Evolutionary conservation across 192 early-diverging fungal genomes (phyloP).

Genomic region (Spizellomyces sp.): DNA sequence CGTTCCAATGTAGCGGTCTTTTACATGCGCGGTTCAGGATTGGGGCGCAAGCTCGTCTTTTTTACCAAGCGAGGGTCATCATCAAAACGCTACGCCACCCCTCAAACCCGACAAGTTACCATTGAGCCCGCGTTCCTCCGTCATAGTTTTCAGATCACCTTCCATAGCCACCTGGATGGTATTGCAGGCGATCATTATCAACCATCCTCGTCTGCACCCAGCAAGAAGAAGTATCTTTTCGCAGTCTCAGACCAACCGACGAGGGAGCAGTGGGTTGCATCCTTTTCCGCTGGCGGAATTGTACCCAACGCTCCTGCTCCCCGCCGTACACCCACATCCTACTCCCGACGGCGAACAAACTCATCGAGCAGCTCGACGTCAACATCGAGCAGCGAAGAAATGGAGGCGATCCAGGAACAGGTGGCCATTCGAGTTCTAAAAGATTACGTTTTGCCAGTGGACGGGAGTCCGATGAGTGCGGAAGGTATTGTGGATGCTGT

Average conservation of each 20-base stretch:
- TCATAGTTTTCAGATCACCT: constrained; percentile 63
- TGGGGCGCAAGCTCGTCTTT: constrained; percentile 65
- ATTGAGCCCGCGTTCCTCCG: constrained; percentile 68
- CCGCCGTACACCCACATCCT: constrained; percentile 1
- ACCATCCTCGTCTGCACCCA: neutral
- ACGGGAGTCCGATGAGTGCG: neutral
- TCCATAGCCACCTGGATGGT: constrained; percentile 25
- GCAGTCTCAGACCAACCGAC: constrained; percentile 27
- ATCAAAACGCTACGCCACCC: constrained; percentile 24
- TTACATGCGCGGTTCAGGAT: constrained; percentile 54
- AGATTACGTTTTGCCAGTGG: constrained; percentile 22
- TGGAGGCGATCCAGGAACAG: constrained; percentile 11
- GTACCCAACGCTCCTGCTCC: constrained; percentile 6
- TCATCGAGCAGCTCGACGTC: neutral
- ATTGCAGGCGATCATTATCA: neutral
- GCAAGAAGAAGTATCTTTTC: constrained; percentile 39
- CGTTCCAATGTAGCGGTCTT: constrained; percentile 52
- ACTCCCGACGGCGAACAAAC: neutral
- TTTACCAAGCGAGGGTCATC: constrained; percentile 58
- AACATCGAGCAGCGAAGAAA: constrained; percentile 5
- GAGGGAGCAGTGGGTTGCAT: constrained; percentile 20
- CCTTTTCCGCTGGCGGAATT: constrained; percentile 17
- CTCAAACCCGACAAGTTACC: constrained; percentile 57
- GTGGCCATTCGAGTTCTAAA: constrained; percentile 28
- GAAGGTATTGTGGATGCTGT: constrained; percentile 13